A percentile compares a stretch with the other conserved stretches of the same genome.
Evolutionary conservation across 257 asterid genomes (phyloP).

Genomic region (Oldenlandia corymbosa): DNA sequence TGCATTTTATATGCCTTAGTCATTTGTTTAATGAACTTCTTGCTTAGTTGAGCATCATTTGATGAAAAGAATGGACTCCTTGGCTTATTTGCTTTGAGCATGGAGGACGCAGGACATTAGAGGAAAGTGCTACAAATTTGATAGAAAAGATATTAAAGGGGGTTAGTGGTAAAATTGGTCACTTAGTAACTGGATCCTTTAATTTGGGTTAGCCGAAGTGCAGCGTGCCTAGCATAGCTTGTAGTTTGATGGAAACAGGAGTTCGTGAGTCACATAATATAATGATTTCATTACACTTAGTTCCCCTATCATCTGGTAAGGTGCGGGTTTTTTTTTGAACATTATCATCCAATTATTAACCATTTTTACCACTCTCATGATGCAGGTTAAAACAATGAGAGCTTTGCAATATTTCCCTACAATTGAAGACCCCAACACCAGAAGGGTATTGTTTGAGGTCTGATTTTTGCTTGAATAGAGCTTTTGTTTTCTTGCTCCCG

Average conservation of each 20-base stretch:
- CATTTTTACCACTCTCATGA: neutral
- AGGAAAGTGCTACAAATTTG: neutral
- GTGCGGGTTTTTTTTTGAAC: neutral
- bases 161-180: neutral
- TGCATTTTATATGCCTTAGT: neutral
- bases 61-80: neutral
- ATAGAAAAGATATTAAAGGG: neutral
- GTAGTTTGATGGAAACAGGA: neutral
- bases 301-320: neutral
- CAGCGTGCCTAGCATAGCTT: neutral
- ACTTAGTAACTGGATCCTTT: neutral
- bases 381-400: slow-evolving; percentile 97
- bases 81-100: neutral
- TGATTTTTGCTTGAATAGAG: slow-evolving; percentile 10
- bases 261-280: neutral
- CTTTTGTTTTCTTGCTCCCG: neutral
- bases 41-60: neutral
- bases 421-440: slow-evolving; percentile 91
- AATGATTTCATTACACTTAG: neutral
- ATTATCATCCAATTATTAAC: neutral
- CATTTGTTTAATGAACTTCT: neutral
- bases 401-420: slow-evolving; percentile 99
- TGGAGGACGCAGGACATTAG: neutral
- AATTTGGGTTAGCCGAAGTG: neutral
- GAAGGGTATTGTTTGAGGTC: slow-evolving; percentile 97